A percentile compares a stretch with the other conserved stretches of the same genome.
Conservation (phyloP, 208 protist genomes). For the Acanthamoeba castellanii region DNA sequence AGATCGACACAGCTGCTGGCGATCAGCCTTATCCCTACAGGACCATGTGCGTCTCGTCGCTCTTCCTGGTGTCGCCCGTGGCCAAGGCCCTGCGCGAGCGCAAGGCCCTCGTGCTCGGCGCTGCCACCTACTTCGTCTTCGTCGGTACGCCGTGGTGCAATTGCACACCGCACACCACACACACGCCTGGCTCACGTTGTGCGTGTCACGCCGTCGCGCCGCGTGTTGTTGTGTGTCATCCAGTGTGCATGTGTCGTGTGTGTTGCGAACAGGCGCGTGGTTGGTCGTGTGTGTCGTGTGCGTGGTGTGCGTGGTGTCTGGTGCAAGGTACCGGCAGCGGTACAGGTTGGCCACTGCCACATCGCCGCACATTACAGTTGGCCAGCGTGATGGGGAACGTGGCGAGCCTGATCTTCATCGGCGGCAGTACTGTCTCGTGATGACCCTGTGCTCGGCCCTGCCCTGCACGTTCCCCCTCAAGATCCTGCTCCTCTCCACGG, state of each 20-base stretch:
- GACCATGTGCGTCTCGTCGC: slow-evolving; percentile 23
- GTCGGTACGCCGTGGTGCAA: no score
- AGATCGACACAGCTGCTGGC: slow-evolving; percentile 28
- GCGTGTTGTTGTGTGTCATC: no score
- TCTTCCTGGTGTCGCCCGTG: slow-evolving; percentile 33
- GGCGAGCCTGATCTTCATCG: slow-evolving; percentile 33
- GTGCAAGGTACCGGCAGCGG: no score
- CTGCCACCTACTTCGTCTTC: slow-evolving; percentile 15
- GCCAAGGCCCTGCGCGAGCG: neutral
- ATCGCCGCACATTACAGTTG: no score
- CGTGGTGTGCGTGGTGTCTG: neutral
- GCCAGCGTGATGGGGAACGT: slow-evolving; percentile 51
- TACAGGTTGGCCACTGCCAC: no score
- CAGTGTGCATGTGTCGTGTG: no score
- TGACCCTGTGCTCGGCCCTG: slow-evolving; percentile 4
- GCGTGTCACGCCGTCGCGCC: no score
- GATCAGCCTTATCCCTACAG: slow-evolving; percentile 43
- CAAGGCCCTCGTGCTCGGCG: neutral
- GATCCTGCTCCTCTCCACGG: neutral
- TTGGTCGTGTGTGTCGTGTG: no score
- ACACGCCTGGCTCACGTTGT: neutral
- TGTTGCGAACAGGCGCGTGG: no score
- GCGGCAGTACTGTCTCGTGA: neutral
- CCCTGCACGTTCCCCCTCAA: neutral
- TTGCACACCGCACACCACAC: neutral